Conservation (phyloP, 1,139 yeast species). For the Blastobotrys capitulatus region DNA sequence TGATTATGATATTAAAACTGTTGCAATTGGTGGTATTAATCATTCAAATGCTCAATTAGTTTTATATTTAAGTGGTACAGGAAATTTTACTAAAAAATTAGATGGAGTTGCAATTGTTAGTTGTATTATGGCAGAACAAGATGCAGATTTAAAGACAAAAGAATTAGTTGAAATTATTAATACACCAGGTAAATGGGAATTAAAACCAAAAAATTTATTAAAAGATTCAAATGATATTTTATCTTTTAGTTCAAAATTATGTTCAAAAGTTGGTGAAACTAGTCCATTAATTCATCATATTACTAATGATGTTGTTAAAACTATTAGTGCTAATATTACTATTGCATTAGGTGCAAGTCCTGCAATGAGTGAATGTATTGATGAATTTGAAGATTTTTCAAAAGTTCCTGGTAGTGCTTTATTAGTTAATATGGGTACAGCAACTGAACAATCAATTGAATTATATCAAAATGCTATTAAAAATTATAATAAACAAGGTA, state of each 20-base stretch:
- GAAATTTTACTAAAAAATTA: conserved; percentile 35
- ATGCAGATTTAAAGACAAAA: conserved; percentile 53
- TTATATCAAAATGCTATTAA: conserved; percentile 49
- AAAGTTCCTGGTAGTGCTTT: conserved; percentile 48
- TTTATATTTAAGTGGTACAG: conserved; percentile 44
- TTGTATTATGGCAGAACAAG: conserved; percentile 66
- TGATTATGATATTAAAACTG: conserved; percentile 42
- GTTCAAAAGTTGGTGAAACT: conserved; percentile 16
- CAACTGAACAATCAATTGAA: conserved; percentile 41
- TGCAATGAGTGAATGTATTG: conserved; percentile 75
- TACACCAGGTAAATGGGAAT: conserved; percentile 21
- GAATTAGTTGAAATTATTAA: conserved; percentile 24
- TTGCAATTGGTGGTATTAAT: conserved; percentile 85
- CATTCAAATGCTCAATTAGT: conserved; percentile 57
- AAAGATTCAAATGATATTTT: background rate
- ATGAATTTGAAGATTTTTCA: conserved; percentile 67
- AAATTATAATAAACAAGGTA: conserved; percentile 52
- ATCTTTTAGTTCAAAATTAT: conserved; percentile 16
- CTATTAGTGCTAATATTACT: conserved; percentile 85
- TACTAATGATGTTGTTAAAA: conserved; percentile 85
- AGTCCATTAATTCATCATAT: conserved; percentile 78
- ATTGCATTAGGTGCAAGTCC: conserved; percentile 86
- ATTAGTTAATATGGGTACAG: conserved; percentile 75
- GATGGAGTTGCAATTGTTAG: conserved; percentile 89
- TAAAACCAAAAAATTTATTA: conserved; percentile 15